These are phyloP conservation scores for Hypomyces rosellus DNA, from an alignment of 2,329 filamentous ascomycete species.

Conservation along the genomic window DNA sequence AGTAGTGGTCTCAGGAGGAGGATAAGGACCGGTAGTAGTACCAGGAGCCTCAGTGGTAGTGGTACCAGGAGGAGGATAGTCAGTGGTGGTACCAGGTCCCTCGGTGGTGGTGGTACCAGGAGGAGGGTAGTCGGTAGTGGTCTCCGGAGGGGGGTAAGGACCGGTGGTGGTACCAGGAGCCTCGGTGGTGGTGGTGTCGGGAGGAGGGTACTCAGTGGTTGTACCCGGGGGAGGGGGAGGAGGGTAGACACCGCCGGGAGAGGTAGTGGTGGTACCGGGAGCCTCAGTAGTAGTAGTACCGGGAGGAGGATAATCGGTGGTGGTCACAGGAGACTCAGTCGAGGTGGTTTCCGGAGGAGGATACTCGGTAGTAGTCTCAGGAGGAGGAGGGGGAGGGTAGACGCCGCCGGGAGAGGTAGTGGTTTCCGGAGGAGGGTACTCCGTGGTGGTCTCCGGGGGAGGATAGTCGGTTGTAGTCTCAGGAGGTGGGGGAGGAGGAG, in stretches of 20 bases:
- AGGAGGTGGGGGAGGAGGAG: constrained; percentile 1
- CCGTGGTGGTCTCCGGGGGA: not conserved
- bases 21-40: constrained; percentile 10
- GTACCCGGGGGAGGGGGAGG: not conserved
- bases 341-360: constrained; percentile 8
- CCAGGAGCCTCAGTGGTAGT: too few relatives aligned
- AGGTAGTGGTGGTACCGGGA: constrained; percentile 8
- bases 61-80: not conserved
- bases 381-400: constrained; percentile 2
- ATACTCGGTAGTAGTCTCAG: constrained; percentile 8
- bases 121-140: not conserved
- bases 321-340: constrained; percentile 1
- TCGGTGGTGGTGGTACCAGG: constrained; percentile 4
- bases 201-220: constrained; percentile 1
- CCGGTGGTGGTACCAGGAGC: not conserved
- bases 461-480: constrained; percentile 9
- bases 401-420: not conserved
- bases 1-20: not conserved
- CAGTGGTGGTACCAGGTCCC: constrained; percentile 2
- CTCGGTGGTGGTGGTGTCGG: not conserved
- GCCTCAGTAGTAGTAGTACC: constrained; percentile 8
- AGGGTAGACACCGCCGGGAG: not conserved
- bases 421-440: constrained; percentile 1
- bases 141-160: too few relatives aligned
- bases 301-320: constrained; percentile 5